These are phyloP conservation scores for Eucommia ulmoides DNA, from an alignment of 257 asterid genomes.

Conservation along the genomic window DNA sequence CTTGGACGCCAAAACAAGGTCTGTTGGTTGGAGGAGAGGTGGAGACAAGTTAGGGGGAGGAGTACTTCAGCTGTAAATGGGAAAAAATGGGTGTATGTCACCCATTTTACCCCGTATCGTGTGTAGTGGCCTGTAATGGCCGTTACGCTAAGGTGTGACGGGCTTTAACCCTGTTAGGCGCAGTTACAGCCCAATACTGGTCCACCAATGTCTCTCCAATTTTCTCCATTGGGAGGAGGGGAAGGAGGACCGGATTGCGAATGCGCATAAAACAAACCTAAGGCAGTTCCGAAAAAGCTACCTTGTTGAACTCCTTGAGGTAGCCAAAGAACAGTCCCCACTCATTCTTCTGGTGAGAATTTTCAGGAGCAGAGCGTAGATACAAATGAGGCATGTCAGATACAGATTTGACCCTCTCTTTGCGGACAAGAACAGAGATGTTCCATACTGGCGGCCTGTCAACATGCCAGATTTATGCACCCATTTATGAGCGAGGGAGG, in stretches of 20 bases:
- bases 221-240: not conserved
- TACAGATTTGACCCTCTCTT: slow-evolving; percentile 13
- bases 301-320: slow-evolving; percentile 34
- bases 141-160: too few relatives aligned
- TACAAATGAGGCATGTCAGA: slow-evolving; percentile 26
- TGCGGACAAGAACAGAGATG: slow-evolving; percentile 19
- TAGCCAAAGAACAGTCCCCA: slow-evolving; percentile 36
- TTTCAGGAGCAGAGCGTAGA: slow-evolving; percentile 36
- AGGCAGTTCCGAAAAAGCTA: slow-evolving; percentile 11
- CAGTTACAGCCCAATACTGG: too few relatives aligned
- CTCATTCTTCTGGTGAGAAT: slow-evolving; percentile 41
- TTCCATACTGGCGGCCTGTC: slow-evolving; percentile 44
- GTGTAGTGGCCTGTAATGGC: too few relatives aligned
- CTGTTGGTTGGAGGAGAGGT: too few relatives aligned
- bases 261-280: not conserved
- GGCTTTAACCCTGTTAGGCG: too few relatives aligned
- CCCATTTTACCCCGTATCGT: too few relatives aligned
- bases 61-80: too few relatives aligned
- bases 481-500: not conserved
- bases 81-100: too few relatives aligned
- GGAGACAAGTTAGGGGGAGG: too few relatives aligned
- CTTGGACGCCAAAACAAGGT: too few relatives aligned
- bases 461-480: slow-evolving; percentile 2
- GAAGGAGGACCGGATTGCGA: too few relatives aligned
- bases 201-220: not conserved